Evolutionary conservation across 768 basidiomycete species (phyloP).

Genomic region (Russula sp.): DNA sequence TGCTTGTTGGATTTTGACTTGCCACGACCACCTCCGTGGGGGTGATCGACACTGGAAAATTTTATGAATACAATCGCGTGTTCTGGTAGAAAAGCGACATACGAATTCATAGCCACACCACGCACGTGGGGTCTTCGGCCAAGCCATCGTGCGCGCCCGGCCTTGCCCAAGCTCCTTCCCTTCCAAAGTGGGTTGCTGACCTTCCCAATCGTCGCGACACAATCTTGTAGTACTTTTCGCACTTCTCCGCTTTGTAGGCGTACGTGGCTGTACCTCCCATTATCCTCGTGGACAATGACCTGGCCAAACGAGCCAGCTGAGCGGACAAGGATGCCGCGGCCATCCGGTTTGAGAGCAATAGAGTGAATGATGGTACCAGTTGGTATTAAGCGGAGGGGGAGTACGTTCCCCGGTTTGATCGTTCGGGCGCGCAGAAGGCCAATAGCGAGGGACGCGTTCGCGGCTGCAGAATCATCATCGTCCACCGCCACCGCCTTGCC

Average conservation of each 20-base stretch:
- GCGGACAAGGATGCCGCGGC: slow-evolving; percentile 79
- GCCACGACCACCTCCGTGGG: slow-evolving; percentile 97
- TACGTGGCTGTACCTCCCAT: slow-evolving; percentile 73
- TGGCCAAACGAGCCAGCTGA: slow-evolving; percentile 86
- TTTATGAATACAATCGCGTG: slow-evolving; percentile 13
- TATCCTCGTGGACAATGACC: slow-evolving; percentile 73
- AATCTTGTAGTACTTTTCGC: slow-evolving; percentile 74
- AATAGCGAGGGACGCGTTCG: slow-evolving; percentile 66
- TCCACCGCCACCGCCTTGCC: slow-evolving; percentile 31
- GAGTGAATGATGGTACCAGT: slow-evolving; percentile 89
- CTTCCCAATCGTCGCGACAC: slow-evolving; percentile 84
- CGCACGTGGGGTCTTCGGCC: slow-evolving; percentile 82
- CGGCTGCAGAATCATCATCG: slow-evolving; percentile 35
- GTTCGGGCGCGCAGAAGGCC: slow-evolving; percentile 82
- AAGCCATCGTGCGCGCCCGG: slow-evolving; percentile 84
- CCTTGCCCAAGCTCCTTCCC: slow-evolving; percentile 82
- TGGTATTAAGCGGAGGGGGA: slow-evolving; percentile 88
- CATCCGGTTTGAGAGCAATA: slow-evolving; percentile 70
- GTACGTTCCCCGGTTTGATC: slow-evolving; percentile 87
- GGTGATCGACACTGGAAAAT: slow-evolving; percentile 72
- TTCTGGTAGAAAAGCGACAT: slow-evolving; percentile 33
- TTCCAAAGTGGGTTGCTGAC: slow-evolving; percentile 93
- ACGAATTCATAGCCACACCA: slow-evolving; percentile 98
- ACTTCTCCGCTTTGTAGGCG: slow-evolving; percentile 92
- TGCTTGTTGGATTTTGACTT: slow-evolving; percentile 97